These are phyloP conservation scores for Arabidopsis arenosa DNA, from an alignment of 345 rosid species.

Conservation along the genomic window DNA sequence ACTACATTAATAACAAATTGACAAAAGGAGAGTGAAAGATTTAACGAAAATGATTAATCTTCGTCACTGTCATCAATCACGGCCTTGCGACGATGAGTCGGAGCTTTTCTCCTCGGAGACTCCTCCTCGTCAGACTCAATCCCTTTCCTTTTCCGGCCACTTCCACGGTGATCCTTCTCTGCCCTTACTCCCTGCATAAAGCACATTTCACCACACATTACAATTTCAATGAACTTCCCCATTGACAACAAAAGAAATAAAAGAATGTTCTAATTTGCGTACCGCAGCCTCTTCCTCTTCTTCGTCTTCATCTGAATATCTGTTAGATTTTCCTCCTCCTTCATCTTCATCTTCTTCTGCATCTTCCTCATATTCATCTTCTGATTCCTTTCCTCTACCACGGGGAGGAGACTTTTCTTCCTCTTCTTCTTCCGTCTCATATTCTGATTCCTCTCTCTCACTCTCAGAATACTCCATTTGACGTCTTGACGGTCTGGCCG, in stretches of 20 bases:
- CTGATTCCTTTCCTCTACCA: constrained; percentile 75
- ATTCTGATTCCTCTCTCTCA: constrained; percentile 94
- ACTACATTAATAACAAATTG: constrained; percentile 24
- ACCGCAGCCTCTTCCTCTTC: constrained; percentile 72
- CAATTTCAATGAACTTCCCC: constrained; percentile 21
- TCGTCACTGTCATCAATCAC: constrained; percentile 93
- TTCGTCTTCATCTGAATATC: constrained; percentile 80
- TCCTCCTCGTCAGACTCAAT: constrained; percentile 94
- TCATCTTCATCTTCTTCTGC: constrained; percentile 75
- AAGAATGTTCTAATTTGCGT: constrained; percentile 22
- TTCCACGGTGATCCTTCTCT: constrained; percentile 56
- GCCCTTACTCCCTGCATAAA: constrained; percentile 65
- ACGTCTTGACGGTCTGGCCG: constrained; percentile 66
- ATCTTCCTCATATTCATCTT: constrained; percentile 82
- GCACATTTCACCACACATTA: constrained; percentile 5
- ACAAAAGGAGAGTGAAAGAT: not conserved
- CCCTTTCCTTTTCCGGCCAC: constrained; percentile 68
- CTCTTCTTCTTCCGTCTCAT: constrained; percentile 92
- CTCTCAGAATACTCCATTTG: constrained; percentile 85
- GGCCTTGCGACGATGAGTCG: constrained; percentile 80
- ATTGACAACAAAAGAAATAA: not conserved
- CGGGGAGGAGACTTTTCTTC: constrained; percentile 59
- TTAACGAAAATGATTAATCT: constrained; percentile 43
- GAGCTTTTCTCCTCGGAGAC: constrained; percentile 77
- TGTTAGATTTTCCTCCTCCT: constrained; percentile 51